phyloP scores from a whole-genome alignment of 257 asterid genomes.

The Nicotiana tabacum region DNA sequence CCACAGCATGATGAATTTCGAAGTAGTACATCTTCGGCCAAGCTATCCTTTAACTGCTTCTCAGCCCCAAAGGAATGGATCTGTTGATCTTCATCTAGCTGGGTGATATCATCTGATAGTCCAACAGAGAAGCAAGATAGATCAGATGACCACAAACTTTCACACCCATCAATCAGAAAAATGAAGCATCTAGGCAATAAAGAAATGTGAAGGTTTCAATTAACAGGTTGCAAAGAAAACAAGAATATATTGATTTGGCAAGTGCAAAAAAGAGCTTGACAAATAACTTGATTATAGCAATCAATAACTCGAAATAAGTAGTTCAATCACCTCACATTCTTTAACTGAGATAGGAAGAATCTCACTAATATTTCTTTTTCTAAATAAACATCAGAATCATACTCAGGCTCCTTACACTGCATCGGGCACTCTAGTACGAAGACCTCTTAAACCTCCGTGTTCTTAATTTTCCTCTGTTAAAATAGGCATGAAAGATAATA shows the following conservation, averaged over 20 bases:
- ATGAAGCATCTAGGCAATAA: slow-evolving; percentile 6
- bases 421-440: neutral
- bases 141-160: slow-evolving; percentile 9
- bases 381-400: slow-evolving; percentile 3
- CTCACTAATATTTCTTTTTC: neutral
- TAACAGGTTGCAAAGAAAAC: neutral
- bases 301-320: neutral
- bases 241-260: neutral
- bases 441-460: neutral
- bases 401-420: neutral
- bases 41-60: slow-evolving; percentile 24
- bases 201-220: neutral
- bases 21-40: slow-evolving; percentile 22
- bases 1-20: slow-evolving; percentile 22
- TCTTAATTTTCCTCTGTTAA: neutral
- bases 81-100: slow-evolving; percentile 49
- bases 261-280: slow-evolving; percentile 6
- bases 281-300: neutral
- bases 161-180: slow-evolving; percentile 8
- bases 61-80: slow-evolving; percentile 16
- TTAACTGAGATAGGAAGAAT: neutral
- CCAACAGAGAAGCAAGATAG: slow-evolving; percentile 19
- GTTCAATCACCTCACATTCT: neutral
- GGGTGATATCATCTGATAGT: slow-evolving; percentile 77
- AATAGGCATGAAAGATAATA: neutral